phyloP scores from a whole-genome alignment of 2,329 filamentous ascomycete genomes.

The Dactylellina sp. region DNA sequence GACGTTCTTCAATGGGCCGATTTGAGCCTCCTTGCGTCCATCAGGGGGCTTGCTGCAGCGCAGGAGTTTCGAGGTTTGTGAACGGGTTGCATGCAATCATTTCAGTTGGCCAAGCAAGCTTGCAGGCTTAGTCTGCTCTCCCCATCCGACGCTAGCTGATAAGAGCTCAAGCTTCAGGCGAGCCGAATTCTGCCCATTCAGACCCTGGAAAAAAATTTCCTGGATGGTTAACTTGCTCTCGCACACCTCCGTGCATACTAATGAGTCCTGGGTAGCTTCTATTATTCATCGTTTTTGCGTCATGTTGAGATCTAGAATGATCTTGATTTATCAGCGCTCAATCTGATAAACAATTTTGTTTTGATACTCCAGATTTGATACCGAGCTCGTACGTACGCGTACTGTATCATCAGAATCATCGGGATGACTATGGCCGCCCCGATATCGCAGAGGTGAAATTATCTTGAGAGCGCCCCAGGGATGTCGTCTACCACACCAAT shows the following conservation, averaged over 20 bases:
- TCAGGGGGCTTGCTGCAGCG: conserved; percentile 1
- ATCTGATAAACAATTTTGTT: conserved; percentile 43
- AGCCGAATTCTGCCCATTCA: not conserved
- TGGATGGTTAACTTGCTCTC: conserved; percentile 6
- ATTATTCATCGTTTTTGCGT: conserved; percentile 46
- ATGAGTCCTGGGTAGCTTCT: too few species aligned
- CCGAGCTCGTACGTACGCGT: too few species aligned
- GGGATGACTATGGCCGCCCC: too few species aligned
- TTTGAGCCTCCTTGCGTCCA: conserved; percentile 46
- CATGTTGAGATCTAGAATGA: conserved; percentile 41
- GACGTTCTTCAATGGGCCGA: not conserved
- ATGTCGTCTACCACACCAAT: too few species aligned
- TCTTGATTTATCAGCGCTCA: conserved; percentile 44
- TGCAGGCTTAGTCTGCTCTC: too few species aligned
- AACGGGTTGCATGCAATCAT: conserved; percentile 9
- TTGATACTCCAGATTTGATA: not conserved
- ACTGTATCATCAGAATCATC: conserved; percentile 7
- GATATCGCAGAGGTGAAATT: conserved; percentile 20
- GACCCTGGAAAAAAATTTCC: conserved; percentile 8
- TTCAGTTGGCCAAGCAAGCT: not conserved
- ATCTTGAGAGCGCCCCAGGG: too few species aligned
- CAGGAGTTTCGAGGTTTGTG: not conserved
- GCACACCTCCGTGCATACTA: too few species aligned
- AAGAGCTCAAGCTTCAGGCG: conserved; percentile 18
- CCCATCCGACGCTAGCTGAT: conserved; percentile 29